phyloP scores from a whole-genome alignment of 176 grass and related monocot species.

The Elaeis guineensis region DNA sequence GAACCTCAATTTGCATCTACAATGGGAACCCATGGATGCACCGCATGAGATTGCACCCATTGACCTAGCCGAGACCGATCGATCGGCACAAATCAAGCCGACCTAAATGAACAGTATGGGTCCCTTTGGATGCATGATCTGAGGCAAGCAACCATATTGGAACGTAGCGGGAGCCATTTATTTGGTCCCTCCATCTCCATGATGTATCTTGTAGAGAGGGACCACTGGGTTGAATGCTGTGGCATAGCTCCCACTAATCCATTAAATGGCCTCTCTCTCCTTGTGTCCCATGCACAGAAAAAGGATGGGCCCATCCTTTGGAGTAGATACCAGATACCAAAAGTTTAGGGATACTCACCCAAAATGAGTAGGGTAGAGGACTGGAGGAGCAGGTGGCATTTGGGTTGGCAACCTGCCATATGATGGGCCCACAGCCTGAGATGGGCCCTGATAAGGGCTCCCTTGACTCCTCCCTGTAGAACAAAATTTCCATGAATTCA shows the following conservation, averaged over 20 bases:
- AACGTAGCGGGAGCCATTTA: neutral
- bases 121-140: neutral
- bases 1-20: too few relatives aligned
- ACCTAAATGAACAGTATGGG: neutral
- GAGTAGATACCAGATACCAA: slow-evolving; percentile 11
- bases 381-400: slow-evolving; percentile 23
- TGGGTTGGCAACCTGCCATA: slow-evolving; percentile 41
- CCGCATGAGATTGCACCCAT: too few relatives aligned
- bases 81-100: too few relatives aligned
- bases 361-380: slow-evolving; percentile 36
- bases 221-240: slow-evolving; percentile 14
- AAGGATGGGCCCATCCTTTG: slow-evolving; percentile 19
- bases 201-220: too few relatives aligned
- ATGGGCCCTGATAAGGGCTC: slow-evolving; percentile 29
- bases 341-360: slow-evolving; percentile 39
- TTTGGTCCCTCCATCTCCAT: neutral
- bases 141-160: neutral
- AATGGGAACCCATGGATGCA: too few relatives aligned
- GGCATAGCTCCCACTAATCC: neutral
- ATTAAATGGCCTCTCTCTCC: too few relatives aligned
- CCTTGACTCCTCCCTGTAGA: slow-evolving; percentile 28
- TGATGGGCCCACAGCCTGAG: slow-evolving; percentile 13
- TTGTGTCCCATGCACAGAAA: slow-evolving; percentile 8
- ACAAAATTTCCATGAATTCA: too few relatives aligned
- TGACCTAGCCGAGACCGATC: too few relatives aligned